phyloP scores from a whole-genome alignment of 2,329 filamentous ascomycete species.

The Chrysoporthe austroafricana region DNA sequence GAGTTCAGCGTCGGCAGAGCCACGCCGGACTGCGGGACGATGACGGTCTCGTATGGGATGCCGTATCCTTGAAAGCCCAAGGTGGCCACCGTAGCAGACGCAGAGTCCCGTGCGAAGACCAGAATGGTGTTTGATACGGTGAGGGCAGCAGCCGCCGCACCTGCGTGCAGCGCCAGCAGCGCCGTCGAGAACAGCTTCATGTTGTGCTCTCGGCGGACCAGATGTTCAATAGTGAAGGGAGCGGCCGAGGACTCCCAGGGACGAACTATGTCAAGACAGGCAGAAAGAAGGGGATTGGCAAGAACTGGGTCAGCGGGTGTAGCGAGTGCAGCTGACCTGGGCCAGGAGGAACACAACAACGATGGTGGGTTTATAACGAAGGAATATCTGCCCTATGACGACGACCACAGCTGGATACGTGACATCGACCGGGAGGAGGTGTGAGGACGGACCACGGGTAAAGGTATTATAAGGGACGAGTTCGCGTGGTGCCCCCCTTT shows the following conservation, averaged over 20 bases:
- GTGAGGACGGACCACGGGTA: slow-evolving; percentile 17
- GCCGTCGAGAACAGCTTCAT: slow-evolving; percentile 28
- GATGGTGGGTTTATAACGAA: slow-evolving; percentile 17
- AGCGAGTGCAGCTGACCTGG: slow-evolving; percentile 12
- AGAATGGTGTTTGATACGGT: slow-evolving; percentile 53
- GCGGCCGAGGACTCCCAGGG: neutral
- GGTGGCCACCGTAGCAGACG: slow-evolving; percentile 51
- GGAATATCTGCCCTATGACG: slow-evolving; percentile 15
- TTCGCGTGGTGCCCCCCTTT: slow-evolving; percentile 20
- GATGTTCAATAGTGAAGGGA: neutral
- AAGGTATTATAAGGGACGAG: slow-evolving; percentile 26
- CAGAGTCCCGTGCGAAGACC: slow-evolving; percentile 57
- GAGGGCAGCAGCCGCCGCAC: slow-evolving; percentile 29
- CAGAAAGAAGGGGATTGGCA: neutral
- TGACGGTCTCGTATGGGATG: slow-evolving; percentile 59
- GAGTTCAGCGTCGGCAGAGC: slow-evolving; percentile 56
- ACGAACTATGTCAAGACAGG: neutral
- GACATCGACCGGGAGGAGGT: slow-evolving; percentile 8
- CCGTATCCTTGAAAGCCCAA: slow-evolving; percentile 63
- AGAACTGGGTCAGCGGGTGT: slow-evolving; percentile 11
- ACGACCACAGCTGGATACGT: slow-evolving; percentile 11
- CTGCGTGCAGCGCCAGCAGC: slow-evolving; percentile 25
- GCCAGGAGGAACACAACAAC: slow-evolving; percentile 11
- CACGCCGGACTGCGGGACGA: slow-evolving; percentile 57
- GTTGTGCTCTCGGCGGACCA: slow-evolving; percentile 1